phyloP scores from a whole-genome alignment of 208 protist genomes.

The Vickermania spadyakhi region DNA sequence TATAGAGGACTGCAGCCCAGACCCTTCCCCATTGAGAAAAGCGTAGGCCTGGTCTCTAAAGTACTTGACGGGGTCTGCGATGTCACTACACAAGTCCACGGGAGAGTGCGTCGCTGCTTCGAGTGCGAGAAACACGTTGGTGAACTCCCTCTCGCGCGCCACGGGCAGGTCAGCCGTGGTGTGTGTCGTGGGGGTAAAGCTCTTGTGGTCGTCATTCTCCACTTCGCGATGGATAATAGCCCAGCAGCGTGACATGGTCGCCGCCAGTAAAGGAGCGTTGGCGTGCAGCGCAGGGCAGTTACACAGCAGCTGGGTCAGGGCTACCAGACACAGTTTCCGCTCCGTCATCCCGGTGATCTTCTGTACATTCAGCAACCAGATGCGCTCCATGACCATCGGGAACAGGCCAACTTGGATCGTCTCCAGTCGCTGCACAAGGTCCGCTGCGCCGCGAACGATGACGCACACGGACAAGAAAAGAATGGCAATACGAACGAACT shows the following conservation, averaged over 20 bases:
- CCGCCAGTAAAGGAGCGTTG: conserved; percentile 42
- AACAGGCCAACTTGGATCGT: conserved; percentile 69
- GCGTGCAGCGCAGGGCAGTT: conserved; percentile 51
- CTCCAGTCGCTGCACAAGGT: conserved; percentile 54
- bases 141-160: conserved; percentile 20
- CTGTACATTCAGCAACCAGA: conserved; percentile 78
- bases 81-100: conserved; percentile 51
- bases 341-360: conserved; percentile 75
- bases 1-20: conserved; percentile 22
- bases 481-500: conserved; percentile 84
- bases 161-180: conserved; percentile 27
- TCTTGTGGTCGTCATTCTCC: conserved; percentile 72
- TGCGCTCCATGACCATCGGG: conserved; percentile 52
- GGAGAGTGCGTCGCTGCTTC: conserved; percentile 46
- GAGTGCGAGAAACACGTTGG: conserved; percentile 72
- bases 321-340: conserved; percentile 80
- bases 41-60: conserved; percentile 48
- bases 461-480: conserved; percentile 83
- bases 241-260: conserved; percentile 55
- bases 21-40: conserved; percentile 33
- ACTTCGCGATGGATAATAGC: conserved; percentile 60
- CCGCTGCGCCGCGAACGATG: conserved; percentile 38
- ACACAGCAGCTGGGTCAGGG: conserved; percentile 60
- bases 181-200: conserved; percentile 37
- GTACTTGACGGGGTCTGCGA: conserved; percentile 53